Evolutionary conservation across 2,329 filamentous ascomycete genomes (phyloP).

Genomic region (Ascosphaera pollenicola): DNA sequence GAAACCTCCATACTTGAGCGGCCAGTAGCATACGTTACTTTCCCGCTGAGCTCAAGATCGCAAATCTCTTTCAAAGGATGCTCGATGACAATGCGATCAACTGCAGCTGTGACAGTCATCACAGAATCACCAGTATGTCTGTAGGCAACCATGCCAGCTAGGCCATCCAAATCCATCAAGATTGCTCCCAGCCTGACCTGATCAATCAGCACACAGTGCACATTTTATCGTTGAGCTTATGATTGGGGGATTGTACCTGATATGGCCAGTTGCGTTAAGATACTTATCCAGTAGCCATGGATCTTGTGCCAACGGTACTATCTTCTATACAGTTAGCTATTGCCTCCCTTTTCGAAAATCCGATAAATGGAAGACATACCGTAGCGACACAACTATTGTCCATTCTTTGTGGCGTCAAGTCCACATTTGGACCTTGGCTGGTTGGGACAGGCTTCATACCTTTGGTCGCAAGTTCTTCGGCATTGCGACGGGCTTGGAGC

Average conservation of each 20-base stretch:
- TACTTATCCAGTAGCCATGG: constrained; percentile 61
- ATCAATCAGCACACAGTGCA: constrained; percentile 6
- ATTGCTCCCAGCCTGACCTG: constrained; percentile 39
- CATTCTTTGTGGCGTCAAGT: constrained; percentile 46
- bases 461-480: constrained; percentile 10
- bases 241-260: constrained; percentile 24
- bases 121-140: constrained; percentile 45
- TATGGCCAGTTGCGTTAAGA: constrained; percentile 52
- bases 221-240: constrained; percentile 1
- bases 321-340: constrained; percentile 18
- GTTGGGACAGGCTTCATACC: not conserved
- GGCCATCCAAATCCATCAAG: constrained; percentile 60
- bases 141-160: constrained; percentile 56
- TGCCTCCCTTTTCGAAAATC: too few species aligned
- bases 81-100: constrained; percentile 43
- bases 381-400: constrained; percentile 47
- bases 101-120: constrained; percentile 40
- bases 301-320: constrained; percentile 47
- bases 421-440: constrained; percentile 21
- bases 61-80: constrained; percentile 56
- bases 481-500: constrained; percentile 29
- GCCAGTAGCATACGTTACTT: constrained; percentile 50
- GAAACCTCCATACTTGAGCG: constrained; percentile 54
- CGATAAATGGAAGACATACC: constrained; percentile 28
- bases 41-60: constrained; percentile 49